Base-by-base conservation (phyloP, 805 yeast genomes). In the Suhomyces tanzawaensis region DNA sequence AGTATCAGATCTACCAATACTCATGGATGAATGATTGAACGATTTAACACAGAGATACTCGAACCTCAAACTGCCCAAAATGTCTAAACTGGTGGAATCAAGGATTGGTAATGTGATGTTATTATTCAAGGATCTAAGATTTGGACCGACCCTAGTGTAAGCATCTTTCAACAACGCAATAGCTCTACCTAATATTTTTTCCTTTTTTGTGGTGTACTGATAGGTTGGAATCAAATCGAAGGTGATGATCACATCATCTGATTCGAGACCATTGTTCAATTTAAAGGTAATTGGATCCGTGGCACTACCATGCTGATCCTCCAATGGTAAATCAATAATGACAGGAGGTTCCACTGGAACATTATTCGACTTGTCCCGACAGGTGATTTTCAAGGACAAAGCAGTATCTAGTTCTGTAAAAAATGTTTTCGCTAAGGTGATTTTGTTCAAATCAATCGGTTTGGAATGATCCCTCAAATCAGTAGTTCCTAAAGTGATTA, bases 201-300 rank as follows among this genome's bases (percentile, higher is more conserved):
- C 59, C 53, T 39, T 55, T 45, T 37, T 48, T 40, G 22, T 34
- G 13, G 65, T 62, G 37, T 71, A 72, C 32, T 81, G 83, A 59
- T 88, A 89, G 0, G 97, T 87, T 17, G 96, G 96, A 13, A 90
- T 88, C 39, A 90, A 74, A 59, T 91, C 98, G 61, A 91, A 91
- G 26, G 79, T 77, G 25, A 91, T 58, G 3, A 75, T 58, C 11
- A 82, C 74, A 36, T 81, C 77, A 25, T 73, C 62, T 11, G 78
- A 76, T 22, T 66, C 65, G 27, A 66, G 60, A 22, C 56, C 48
- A 36, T 74, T 62, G 6, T 64, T 60, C 40, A 83, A 73, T 44
- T 80, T 81, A 63, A 91, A 87, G 7, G 82, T 69, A 29, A 91
- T 75, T 3, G 95, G 91, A 43, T 81, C 87, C 3, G 79, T 72